These are phyloP conservation scores for Venustampulla echinocandica DNA, from an alignment of 495 filamentous ascomycete species.

Conservation along the genomic window DNA sequence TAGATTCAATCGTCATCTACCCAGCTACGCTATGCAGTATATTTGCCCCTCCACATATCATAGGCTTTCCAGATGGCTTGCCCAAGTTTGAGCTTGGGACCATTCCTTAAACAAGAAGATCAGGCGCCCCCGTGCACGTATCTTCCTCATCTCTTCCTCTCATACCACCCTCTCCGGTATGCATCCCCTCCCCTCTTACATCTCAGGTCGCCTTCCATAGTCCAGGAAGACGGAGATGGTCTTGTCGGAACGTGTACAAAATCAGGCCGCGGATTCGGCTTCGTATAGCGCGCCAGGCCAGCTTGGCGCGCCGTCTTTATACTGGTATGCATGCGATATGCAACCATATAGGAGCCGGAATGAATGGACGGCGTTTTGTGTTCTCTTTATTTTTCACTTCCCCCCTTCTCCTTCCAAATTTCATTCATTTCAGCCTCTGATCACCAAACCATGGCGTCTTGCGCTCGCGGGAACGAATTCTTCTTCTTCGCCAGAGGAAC, in stretches of 20 bases:
- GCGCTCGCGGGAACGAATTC: conserved; percentile 49
- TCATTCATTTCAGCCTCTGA: conserved; percentile 36
- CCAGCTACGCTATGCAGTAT: conserved; percentile 6
- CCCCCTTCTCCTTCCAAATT: background rate
- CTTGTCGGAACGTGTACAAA: conserved; percentile 10
- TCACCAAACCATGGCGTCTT: conserved; percentile 70
- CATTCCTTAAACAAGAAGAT: conserved; percentile 9
- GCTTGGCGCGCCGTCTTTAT: conserved; percentile 8
- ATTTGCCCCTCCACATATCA: conserved; percentile 6
- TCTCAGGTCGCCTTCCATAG: conserved; percentile 4
- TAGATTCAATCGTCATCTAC: conserved; percentile 23
- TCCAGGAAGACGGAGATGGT: conserved; percentile 9
- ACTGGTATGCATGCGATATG: too few species aligned
- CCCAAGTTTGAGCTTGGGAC: conserved; percentile 8
- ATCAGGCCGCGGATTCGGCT: conserved; percentile 22
- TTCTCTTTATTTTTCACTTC: conserved; percentile 9
- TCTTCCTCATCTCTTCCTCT: conserved; percentile 1
- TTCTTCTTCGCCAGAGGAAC: conserved; percentile 49
- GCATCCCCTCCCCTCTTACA: conserved; percentile 15
- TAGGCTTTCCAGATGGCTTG: conserved; percentile 11
- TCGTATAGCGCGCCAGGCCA: conserved; percentile 19
- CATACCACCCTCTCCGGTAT: conserved; percentile 12
- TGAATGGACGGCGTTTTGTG: conserved; percentile 21
- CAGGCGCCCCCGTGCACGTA: conserved; percentile 13
- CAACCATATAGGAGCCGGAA: conserved; percentile 19